Evolutionary conservation across 352 stramenopile genomes (phyloP), one percentile per base, ranked within the genome.

Genomic region (Aphanomyces stellatus): DNA sequence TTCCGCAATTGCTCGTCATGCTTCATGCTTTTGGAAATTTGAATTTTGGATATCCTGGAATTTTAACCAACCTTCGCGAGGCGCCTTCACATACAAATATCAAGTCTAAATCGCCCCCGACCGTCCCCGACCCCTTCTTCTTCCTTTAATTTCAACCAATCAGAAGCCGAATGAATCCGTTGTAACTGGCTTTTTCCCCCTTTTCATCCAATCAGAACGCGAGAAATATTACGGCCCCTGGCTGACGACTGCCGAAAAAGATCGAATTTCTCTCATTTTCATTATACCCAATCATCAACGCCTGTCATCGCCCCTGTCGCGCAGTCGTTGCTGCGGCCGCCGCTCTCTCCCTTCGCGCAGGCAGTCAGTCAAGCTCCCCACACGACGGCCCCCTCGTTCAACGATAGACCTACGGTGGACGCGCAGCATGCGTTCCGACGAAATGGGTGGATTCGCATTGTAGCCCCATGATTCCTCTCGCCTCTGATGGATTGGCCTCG

Each of bases 11-110:
- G 59, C n/a, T 56, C 41, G 10, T 67, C 37, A 7, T 57, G 13
- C 49, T 59, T 67, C 30, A 59, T 56, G 19, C 22, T 11, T 49
- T 67, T 42, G 60, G 22, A 49, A 67, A 42, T 49, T 35, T 33
- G 28, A 65, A 65, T 46, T 64, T 35, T 65, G 48, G 60, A 67
- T 67, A 56, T 67, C 37, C 42, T 53, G 60, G 60, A 67, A 67
- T 67, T 67, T 67, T 67, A 51, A 67, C 60, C 60, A 67, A 67
- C 60, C 60, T 67, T 51, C 33, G 43, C 43, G n/a, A 57, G 27
- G 60, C 60, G 41, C 57, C 34, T 55, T 41, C 43, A 11, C 49
- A 67, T 67, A 67, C 60, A 67, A 67, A 59, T 35, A 25, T 46
- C 49, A 67, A 67, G 60, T 40, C 13, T 6, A 67, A 67, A 51